Evolutionary conservation across 2,329 filamentous ascomycete genomes (phyloP), one percentile per base, ranked within the genome.

Genomic region (Aspergillus sp.): DNA sequence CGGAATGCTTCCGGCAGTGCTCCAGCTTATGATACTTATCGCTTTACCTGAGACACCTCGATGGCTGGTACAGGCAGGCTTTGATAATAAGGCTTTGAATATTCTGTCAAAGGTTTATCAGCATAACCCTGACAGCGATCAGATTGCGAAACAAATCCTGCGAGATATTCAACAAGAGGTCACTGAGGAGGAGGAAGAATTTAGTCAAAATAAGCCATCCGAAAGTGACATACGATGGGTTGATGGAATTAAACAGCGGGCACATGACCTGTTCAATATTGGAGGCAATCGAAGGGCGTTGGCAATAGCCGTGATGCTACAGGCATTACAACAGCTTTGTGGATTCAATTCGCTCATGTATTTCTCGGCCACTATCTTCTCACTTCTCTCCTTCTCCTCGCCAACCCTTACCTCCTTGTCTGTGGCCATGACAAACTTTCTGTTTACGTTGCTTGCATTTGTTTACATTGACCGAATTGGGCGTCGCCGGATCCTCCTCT

Each of bases 301-400:
- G 69, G 83, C 83, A 0, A 95, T 97, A 70, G 91, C 93, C 1
- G 96, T 92, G 74, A 83, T 95, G 62, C 80, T 97, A 2, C 93
- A 97, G 69, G 91, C 87, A 0, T 78, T 96, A 6, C 93, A 97
- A 75, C 93, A 98, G 72, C 82, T 96, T 1, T 95, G 90, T 67
- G 92, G 90, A 1, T 95, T 95, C 74, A 96, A 96, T 76, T 92
- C 89, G 11, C 80, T 96, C 30, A 96, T 96, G 91, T 96, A 96
- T 75, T 96, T 91, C 70, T 91, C 89, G 0, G 89, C 89, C 4
- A 92, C 89, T 7, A 91, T 93, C 30, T 93, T 93, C 70, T 83
- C 84, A 3, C 81, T 91, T 33, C 82, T 96, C 1, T 89, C 89
- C 1, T 96, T 96, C 71, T 81, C 83, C 42, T 89, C 86, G 55